phyloP scores from a whole-genome alignment of 352 stramenopile species.

The Globisporangium acanthophoron region DNA sequence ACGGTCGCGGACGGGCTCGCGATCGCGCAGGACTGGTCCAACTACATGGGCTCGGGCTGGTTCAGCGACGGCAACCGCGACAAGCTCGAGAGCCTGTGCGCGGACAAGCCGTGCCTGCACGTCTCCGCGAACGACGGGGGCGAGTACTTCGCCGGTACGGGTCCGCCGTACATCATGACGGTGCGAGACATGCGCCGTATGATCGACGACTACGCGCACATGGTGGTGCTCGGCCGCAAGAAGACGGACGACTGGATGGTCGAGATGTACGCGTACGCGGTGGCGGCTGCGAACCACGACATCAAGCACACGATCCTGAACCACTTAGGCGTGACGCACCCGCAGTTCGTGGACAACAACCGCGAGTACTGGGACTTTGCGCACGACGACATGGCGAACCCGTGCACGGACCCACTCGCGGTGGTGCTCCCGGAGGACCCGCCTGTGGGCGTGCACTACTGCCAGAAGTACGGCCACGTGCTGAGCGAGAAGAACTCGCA shows the following conservation, averaged over 20 bases:
- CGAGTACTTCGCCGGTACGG: conserved; percentile 21
- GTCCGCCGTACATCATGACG: conserved; percentile 37
- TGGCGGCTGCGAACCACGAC: conserved; percentile 20
- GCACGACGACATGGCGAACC: conserved; percentile 13
- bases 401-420: conserved; percentile 14
- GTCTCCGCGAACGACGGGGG: conserved; percentile 10
- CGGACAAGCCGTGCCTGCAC: conserved; percentile 7
- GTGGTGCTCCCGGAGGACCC: conserved; percentile 12
- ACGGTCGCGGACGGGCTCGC: conserved; percentile 17
- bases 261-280: conserved; percentile 26
- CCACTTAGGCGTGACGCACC: conserved; percentile 19
- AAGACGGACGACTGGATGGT: conserved; percentile 21
- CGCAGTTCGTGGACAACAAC: conserved; percentile 4
- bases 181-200: conserved; percentile 16
- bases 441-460: conserved; percentile 24
- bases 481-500: conserved; percentile 32
- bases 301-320: conserved; percentile 28
- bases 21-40: conserved; percentile 19
- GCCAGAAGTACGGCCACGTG: conserved; percentile 41
- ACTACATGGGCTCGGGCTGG: conserved; percentile 4
- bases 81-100: conserved; percentile 12
- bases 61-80: conserved; percentile 6
- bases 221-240: conserved; percentile 15
- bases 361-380: conserved; percentile 21
- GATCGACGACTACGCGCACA: conserved; percentile 25